These are phyloP conservation scores for Hymenoscyphus fraxineus DNA, from an alignment of 2,329 filamentous ascomycete species.

Conservation along the genomic window DNA sequence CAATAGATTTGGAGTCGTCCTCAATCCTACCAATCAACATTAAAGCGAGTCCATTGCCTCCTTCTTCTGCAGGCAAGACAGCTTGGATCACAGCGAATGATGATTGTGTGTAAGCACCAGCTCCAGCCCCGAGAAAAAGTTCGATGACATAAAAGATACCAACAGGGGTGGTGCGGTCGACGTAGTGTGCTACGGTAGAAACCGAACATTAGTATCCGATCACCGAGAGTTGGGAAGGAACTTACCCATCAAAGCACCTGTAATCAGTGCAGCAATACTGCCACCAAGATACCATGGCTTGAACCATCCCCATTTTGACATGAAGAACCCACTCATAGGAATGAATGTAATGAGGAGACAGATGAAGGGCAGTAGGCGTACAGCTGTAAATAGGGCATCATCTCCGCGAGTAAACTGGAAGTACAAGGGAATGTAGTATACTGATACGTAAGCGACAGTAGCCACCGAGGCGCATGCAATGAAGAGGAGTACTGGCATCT, in stretches of 20 bases:
- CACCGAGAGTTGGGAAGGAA: slow-evolving; percentile 13
- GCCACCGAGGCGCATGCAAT: no score
- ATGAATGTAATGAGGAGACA: slow-evolving; percentile 39
- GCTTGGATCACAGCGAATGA: no score
- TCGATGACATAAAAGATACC: slow-evolving; percentile 9
- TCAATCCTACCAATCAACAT: background rate
- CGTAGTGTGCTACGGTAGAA: slow-evolving; percentile 24
- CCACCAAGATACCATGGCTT: slow-evolving; percentile 3
- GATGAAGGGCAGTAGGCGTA: slow-evolving; percentile 39
- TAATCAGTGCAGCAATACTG: background rate
- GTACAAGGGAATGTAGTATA: slow-evolving; percentile 50
- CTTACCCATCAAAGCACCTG: slow-evolving; percentile 2
- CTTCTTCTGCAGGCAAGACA: no score
- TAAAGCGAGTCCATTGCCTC: background rate
- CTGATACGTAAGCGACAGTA: slow-evolving; percentile 42
- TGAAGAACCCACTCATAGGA: slow-evolving; percentile 37
- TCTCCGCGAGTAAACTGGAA: slow-evolving; percentile 39
- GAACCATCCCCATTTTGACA: slow-evolving; percentile 37
- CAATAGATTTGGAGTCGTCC: background rate
- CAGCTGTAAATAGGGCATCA: slow-evolving; percentile 34
- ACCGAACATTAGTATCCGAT: slow-evolving; percentile 30
- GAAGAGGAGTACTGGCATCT: slow-evolving; percentile 39
- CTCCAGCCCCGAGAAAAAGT: no score
- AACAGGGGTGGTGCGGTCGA: slow-evolving; percentile 20
- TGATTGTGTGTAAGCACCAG: no score